Base-by-base conservation (phyloP, 2,329 filamentous ascomycete species). In the Orbilia blumenaviensis region DNA sequence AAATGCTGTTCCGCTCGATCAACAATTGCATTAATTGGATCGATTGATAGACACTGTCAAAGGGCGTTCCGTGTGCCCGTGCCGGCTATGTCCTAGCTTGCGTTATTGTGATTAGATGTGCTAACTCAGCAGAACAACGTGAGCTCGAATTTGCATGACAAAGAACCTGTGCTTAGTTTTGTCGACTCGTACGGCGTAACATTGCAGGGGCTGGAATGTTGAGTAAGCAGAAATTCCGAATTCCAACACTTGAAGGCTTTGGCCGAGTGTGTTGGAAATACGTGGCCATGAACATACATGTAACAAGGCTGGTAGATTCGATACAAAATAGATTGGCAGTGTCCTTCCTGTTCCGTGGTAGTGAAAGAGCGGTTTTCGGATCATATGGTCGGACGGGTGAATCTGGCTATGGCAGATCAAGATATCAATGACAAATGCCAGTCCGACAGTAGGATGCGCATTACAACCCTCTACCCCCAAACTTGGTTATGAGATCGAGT, bases 151-250 rank as follows among this genome's bases (percentile, higher is more conserved):
- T 18, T 21, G 50, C 46, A 67, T 75, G 36, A 75, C 71, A 75
- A 75, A 75, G 71, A 63, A 46, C 18, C 41, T 44, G 4, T 42
- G 38, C 38, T 16, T 8, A 23, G 18, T 27, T 38, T 36, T 36
- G 25, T 2, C 3, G 10, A 12, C 8, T 54, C 48, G 9, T 36
- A 21, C 48, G n/a, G 9, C 10, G 25, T 4, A 60, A 4, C 16
- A 25, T 44, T 61, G 68, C 34, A 54, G 27, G 29, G 27, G 10
- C n/a, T 34, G 32, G 16, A 18, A 56, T 44, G 66, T 71, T 71
- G 66, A 71, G 66, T 71, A 71, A 71, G 66, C 66, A 71, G 46
- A 56, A 71, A 56, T 56, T 41, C 38, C 29, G 56, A 56, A 63
- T 50, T 63, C 23, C 66, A 71, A 71, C 56, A 18, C 12, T 62